Evolutionary conservation across 1,284 basidiomycete species (phyloP), one percentile per base, ranked within the genome.

Genomic region (Vanrija sp.): DNA sequence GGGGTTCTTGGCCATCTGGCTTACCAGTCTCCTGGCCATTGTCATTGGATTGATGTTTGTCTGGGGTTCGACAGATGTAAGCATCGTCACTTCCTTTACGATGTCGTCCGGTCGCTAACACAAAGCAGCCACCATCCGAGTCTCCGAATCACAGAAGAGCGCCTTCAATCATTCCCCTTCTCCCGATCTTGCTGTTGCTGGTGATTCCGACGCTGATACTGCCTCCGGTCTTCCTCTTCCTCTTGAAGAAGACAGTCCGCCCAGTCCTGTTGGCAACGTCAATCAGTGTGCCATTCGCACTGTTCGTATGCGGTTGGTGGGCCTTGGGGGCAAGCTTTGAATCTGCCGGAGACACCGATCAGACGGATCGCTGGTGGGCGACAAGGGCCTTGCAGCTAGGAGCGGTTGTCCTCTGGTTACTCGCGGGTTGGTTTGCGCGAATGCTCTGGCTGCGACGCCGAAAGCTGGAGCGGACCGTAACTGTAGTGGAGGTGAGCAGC

Each of bases 311-410:
- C 49, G 86, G 90, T 16, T 75, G 91, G 53, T 93, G 90, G 87
- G 89, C 90, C 1, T 89, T 95, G 65, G 82, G 87, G 8, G 92
- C 89, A 28, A 91, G 89, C 68, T 95, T 95, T 66, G 88, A 92
- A 80, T 87, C 87, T 80, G 85, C 84, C 54, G 78, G 79, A 28
- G 85, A 83, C 56, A 84, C 85, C 28, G 74, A 76, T 18, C 86
- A 86, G 10, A 87, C 85, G 81, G 89, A 88, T 8, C 55, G 62
- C n/a, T 57, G 84, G 88, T 66, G 91, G 91, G 85, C 74, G 4
- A 74, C 74, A 0, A 74, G 69, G 83, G 75, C 86, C 14, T 74
- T 91, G 14, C 84, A 93, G 19, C 69, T 93, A 47, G 89, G 92
- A 70, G 84, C 91, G 0, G 67, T 91, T 34, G 67, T 90, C 34